phyloP scores from a whole-genome alignment of 2,329 filamentous ascomycete species.

The Chrysoporthe deuterocubensis region DNA sequence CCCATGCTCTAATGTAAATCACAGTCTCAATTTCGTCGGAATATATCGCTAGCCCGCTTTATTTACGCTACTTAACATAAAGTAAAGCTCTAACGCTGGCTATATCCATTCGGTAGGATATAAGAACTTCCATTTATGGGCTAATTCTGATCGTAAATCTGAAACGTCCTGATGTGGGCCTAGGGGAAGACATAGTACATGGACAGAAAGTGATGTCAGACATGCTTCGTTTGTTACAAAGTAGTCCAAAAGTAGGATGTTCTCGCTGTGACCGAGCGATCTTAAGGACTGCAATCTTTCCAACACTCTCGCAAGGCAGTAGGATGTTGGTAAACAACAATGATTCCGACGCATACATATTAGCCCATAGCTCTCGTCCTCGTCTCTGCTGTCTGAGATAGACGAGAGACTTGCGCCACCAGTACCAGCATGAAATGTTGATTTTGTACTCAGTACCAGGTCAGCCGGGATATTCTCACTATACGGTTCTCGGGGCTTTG shows the following conservation, averaged over 20 bases:
- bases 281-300: not conserved
- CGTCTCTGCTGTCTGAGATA: not conserved
- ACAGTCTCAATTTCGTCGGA: not conserved
- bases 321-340: not conserved
- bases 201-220: not conserved
- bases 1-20: not conserved
- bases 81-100: not conserved
- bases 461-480: not conserved
- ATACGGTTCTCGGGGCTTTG: conserved; percentile 2
- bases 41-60: not conserved
- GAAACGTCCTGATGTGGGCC: not conserved
- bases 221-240: not conserved
- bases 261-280: not conserved
- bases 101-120: not conserved
- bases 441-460: not conserved
- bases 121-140: conserved; percentile 1
- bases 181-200: not conserved
- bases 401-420: not conserved
- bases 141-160: not conserved
- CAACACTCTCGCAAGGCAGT: not conserved
- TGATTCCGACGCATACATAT: not conserved
- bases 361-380: not conserved
- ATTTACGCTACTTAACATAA: not conserved
- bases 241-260: not conserved
- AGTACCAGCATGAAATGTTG: not conserved